A percentile compares a stretch with the other conserved stretches of the same genome.
These are phyloP conservation scores for Kazachstania bromeliacearum DNA, from an alignment of 805 yeast genomes.

Conservation along the genomic window DNA sequence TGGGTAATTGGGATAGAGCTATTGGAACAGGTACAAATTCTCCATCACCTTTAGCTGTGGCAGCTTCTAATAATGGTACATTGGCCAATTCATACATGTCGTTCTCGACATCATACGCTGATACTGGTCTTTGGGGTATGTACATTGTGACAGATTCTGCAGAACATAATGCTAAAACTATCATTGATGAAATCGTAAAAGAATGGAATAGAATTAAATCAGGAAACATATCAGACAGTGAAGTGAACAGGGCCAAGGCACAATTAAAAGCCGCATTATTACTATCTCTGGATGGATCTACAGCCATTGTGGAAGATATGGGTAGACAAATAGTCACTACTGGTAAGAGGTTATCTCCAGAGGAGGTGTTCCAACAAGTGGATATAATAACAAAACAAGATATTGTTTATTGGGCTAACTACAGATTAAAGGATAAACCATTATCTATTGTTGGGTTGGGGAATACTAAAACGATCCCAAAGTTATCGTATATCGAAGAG, in stretches of 20 bases:
- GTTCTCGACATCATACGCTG: conserved; percentile 93
- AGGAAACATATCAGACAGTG: conserved; percentile 71
- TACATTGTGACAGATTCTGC: conserved; percentile 76
- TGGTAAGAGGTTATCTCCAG: conserved; percentile 49
- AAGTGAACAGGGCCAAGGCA: conserved; percentile 89
- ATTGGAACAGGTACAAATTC: conserved; percentile 74
- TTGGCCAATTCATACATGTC: conserved; percentile 94
- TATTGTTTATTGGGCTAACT: conserved; percentile 81
- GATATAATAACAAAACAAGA: conserved; percentile 71
- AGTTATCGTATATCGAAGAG: conserved; percentile 49
- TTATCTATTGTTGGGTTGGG: conserved; percentile 91
- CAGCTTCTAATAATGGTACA: conserved; percentile 42
- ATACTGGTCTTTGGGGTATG: conserved; percentile 96
- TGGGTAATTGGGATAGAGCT: conserved; percentile 96
- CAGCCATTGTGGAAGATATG: conserved; percentile 94
- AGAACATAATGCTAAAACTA: conserved; percentile 50
- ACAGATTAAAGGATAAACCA: conserved; percentile 66
- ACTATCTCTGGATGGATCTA: conserved; percentile 84
- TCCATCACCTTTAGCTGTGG: conserved; percentile 72
- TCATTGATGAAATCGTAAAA: conserved; percentile 63
- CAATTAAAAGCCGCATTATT: conserved; percentile 88
- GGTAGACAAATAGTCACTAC: conserved; percentile 96
- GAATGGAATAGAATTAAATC: conserved; percentile 84
- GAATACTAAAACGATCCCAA: conserved; percentile 61
- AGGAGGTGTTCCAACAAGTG: conserved; percentile 48